Base-by-base conservation (phyloP, 1,284 basidiomycete genomes). In the Leccinum glutinopallens region DNA sequence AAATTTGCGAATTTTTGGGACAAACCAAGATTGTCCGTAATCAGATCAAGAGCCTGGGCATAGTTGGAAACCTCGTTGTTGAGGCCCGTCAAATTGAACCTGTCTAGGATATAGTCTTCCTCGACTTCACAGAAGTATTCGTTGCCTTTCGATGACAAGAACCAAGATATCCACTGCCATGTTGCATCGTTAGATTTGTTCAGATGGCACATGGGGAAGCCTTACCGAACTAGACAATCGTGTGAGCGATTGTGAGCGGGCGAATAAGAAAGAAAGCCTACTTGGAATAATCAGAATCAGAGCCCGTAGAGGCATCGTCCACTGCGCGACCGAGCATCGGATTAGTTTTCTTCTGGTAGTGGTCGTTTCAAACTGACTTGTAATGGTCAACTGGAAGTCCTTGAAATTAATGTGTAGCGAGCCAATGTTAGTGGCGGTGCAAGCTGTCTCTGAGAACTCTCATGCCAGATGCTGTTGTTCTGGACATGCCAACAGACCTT, bases 71-170 rank as follows among this genome's bases (percentile, higher is more conserved):
- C 95, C 78, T 99, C 97, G 69, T 93, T 93, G 79, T 98, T 98
- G 66, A 98, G 84, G 2, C 97, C 97, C 1, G 97, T 99, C 63
- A 99, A 84, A 79, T 98, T 99, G 87, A 99, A 98, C 57, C 97
- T 87, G 80, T 99, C 97, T 59, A 98, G 85, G 72, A 99, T 98
- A 79, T 98, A 99, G 79, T 98, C 97, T 75, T 98, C 96, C 76
- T 99, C 97, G 69, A 99, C 94, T 81, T 99, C 96, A 79, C 96
- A 98, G 77, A 98, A 99, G 83, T 99, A 99, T 80, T 99, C 97
- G 79, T 93, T 93, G 61, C 92, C 92, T 76, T 93, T 96, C n/a
- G 95, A 97, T 7, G 95, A 95, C 33, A 99, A 84, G 78, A 98
- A 99, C 97, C 97, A 98, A 6, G 95, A 94, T 72, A 97, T 96